Base-by-base conservation (phyloP, 23 red algal genomes). In the Gracilariopsis chorda region DNA sequence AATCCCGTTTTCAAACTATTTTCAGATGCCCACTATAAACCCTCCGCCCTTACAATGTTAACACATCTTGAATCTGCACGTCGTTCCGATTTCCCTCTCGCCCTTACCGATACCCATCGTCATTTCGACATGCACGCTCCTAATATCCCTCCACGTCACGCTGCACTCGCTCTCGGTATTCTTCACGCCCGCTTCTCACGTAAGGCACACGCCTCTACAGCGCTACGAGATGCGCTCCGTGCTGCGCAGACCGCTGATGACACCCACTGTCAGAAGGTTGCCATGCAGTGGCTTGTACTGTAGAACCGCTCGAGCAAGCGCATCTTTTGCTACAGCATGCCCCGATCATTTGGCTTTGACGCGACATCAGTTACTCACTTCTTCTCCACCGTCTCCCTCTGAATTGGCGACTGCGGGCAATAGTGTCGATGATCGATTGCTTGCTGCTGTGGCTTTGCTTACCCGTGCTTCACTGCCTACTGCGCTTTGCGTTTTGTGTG, bases 61-160 rank as follows among this genome's bases (percentile, higher is more conserved):
- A 45, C 52, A 14, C 76, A 91, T 9, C 56, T 91, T 9, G 88
- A 91, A 49, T 30, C 75, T 48, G 70, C 48, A 25, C 72, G 88
- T 23, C 88, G 68, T 17, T 30, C 57, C 33, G 75, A 91, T 32
- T 32, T 82, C 25, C 28, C 46, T 45, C 48, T 16, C 35, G 88
- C 77, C 0, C 30, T 81, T 11, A 57, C 36, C 20, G 61, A 73
- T 11, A 21, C 61, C 0, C 88, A 91, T 49, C 74, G 88, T 14
- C 63, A 91, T 62, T 91, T 81, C 33, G 88, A 91, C 68, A 80
- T 48, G 10, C 76, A 80, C 48, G 88, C 77, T 7, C 4, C 88
- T 25, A 49, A 70, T 12, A 33, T 73, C 10, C 70, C 63, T 20
- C 75, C 77, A 23, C 88, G 82, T 30, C 63, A 81, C 75, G 88